Evolutionary conservation across 148 eudicot species (phyloP), one percentile per base, ranked within the genome.

Genomic region (Oxyria digyna): DNA sequence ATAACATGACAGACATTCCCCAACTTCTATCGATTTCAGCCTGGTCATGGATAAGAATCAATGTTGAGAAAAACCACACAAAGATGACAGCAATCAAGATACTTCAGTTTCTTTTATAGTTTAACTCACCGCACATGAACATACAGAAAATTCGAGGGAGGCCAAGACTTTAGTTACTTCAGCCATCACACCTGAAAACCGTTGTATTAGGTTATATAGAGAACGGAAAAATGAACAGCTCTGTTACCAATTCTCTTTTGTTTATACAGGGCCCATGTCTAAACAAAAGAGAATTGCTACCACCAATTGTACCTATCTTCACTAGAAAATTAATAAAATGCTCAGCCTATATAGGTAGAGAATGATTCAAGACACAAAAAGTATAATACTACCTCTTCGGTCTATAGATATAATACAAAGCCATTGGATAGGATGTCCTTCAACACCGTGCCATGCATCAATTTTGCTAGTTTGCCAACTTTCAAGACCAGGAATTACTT

Each of bases 371-470:
- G 20, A 27, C 26, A 52, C 20, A 13, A 29, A 59, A 29, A 13
- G 5, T 69, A 31, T 50, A 40, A 42, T n/a, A 7, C 76, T 81
- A 93, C 98, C 98, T 81, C 75, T 86, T 76, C 88, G 89, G 79
- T 93, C 88, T 68, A 87, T 76, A 71, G 85, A 81, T 62, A 86
- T 84, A 15, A 93, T 80, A 78, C 83, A 85, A 52, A 89, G 80
- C 98, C 96, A 93, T 72, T 86, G 88, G 74, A 93, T 76, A 20
- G 95, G 87, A 65, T 87, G 84, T 27, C 98, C 95, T 79, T 89
- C 96, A 57, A 84, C 75, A 79, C 83, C 74, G 76, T 90, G 89
- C 96, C 98, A 93, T 71, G 88, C 87, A 71, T 84, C 87, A 83
- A 93, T 81, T 71, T 89, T 89, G 78, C 82, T 73, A 52, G 87